Conservation (phyloP, 2,329 filamentous ascomycete genomes). For the Fusarium xyrophilum region DNA sequence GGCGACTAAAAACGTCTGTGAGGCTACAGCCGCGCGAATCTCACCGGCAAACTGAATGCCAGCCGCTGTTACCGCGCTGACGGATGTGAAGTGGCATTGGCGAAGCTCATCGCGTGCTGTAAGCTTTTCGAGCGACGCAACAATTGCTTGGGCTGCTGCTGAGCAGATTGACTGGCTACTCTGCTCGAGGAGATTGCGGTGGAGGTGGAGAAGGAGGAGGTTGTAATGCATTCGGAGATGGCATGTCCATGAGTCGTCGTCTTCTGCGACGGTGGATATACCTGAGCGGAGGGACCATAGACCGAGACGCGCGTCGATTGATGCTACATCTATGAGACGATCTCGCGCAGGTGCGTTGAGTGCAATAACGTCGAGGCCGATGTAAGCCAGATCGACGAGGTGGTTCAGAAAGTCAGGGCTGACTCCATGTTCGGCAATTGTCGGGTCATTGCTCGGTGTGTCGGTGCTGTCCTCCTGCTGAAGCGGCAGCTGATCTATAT, state of each 20-base stretch:
- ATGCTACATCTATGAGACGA: conserved; percentile 23
- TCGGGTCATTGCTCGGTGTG: conserved; percentile 4
- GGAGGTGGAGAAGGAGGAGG: conserved; percentile 33
- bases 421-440: not conserved
- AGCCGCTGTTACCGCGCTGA: conserved; percentile 36
- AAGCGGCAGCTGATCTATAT: conserved; percentile 36
- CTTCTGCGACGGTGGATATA: conserved; percentile 36
- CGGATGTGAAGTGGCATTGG: conserved; percentile 39
- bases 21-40: conserved; percentile 32
- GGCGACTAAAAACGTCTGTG: conserved; percentile 29
- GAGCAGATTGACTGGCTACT: conserved; percentile 38
- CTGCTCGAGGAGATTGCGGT: conserved; percentile 26
- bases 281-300: conserved; percentile 38
- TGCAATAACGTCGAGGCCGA: conserved; percentile 33
- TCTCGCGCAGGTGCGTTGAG: conserved; percentile 34
- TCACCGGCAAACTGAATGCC: conserved; percentile 37
- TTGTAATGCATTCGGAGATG: conserved; percentile 41
- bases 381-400: conserved; percentile 36
- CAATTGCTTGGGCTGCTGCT: conserved; percentile 37
- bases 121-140: conserved; percentile 35
- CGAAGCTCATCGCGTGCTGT: conserved; percentile 29
- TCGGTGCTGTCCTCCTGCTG: conserved; percentile 31
- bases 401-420: conserved; percentile 36
- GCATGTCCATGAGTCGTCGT: conserved; percentile 32
- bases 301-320: conserved; percentile 35